These are phyloP conservation scores for Eudorina sp. DNA, from an alignment of 139 green algal genomes.

Conservation along the genomic window DNA sequence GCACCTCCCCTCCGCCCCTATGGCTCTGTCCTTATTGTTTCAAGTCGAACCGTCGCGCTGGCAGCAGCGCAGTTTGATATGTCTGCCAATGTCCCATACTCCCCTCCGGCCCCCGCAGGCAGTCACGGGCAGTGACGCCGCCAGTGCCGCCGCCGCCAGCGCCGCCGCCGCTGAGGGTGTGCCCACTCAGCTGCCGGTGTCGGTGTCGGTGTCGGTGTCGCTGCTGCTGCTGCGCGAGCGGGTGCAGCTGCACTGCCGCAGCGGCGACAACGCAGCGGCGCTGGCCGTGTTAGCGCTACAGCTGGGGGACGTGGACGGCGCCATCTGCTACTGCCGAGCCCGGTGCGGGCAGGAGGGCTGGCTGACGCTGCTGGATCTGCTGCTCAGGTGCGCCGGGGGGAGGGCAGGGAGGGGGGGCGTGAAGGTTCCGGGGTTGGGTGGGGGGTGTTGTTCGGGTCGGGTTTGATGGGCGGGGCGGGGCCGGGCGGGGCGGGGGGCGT, in stretches of 20 bases:
- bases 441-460: too few relatives aligned
- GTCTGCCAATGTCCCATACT: too few relatives aligned
- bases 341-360: conserved; percentile 51
- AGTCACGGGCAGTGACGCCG: neutral
- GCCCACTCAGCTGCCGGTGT: neutral
- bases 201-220: neutral
- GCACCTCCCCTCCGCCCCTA: too few relatives aligned
- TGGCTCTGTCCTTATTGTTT: too few relatives aligned
- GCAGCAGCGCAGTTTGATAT: too few relatives aligned
- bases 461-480: too few relatives aligned
- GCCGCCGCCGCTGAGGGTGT: neutral
- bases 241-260: conserved; percentile 72
- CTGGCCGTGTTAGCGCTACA: conserved; percentile 78
- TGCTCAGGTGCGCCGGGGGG: conserved; percentile 66
- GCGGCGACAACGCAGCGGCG: conserved; percentile 72
- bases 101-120: too few relatives aligned
- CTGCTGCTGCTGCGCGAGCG: conserved; percentile 61
- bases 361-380: conserved; percentile 75
- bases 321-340: conserved; percentile 75
- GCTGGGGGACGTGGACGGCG: conserved; percentile 69
- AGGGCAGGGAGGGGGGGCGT: neutral
- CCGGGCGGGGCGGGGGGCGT: too few relatives aligned
- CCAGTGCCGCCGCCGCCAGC: neutral
- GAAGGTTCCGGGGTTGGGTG: too few relatives aligned
- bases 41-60: too few relatives aligned